Conservation (phyloP, 805 yeast species). For the Wickerhamiella parazyma region DNA sequence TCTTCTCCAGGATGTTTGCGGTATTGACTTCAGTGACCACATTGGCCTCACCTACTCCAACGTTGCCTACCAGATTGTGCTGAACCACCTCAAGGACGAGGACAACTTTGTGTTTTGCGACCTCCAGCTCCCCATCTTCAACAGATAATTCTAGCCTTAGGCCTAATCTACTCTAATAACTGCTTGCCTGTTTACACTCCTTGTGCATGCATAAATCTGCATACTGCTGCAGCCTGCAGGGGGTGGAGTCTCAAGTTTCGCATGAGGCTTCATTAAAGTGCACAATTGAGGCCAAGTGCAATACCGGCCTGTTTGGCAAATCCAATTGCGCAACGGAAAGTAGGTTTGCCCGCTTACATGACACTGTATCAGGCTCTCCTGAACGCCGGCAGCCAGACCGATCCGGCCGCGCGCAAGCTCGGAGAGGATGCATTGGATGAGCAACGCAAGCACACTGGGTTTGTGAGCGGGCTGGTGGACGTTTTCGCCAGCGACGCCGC, state of each 20-base stretch:
- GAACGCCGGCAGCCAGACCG: constrained; percentile 14
- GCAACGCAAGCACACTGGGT: constrained; percentile 11
- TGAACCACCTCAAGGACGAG: background rate
- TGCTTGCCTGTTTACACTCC: too few relatives aligned
- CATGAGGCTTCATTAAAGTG: too few relatives aligned
- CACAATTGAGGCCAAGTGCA: too few relatives aligned
- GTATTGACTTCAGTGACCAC: constrained; percentile 1
- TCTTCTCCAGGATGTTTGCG: constrained; percentile 1
- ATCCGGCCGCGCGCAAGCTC: constrained; percentile 13
- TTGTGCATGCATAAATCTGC: background rate
- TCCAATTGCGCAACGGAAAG: too few relatives aligned
- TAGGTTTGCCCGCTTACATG: constrained; percentile 5
- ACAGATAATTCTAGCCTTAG: background rate
- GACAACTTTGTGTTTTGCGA: background rate
- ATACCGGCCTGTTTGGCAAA: too few relatives aligned
- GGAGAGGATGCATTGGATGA: constrained; percentile 14
- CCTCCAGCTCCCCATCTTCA: background rate
- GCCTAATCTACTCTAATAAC: too few relatives aligned
- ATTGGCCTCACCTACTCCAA: constrained; percentile 1
- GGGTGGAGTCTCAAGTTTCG: too few relatives aligned
- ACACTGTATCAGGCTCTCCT: constrained; percentile 16
- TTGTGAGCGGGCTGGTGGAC: constrained; percentile 12
- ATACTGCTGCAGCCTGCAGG: background rate
- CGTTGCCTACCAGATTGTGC: background rate
- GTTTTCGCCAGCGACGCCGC: constrained; percentile 20